Base-by-base conservation (phyloP, 371 early-diverging fungal species). In the Gilbertella persicaria region DNA sequence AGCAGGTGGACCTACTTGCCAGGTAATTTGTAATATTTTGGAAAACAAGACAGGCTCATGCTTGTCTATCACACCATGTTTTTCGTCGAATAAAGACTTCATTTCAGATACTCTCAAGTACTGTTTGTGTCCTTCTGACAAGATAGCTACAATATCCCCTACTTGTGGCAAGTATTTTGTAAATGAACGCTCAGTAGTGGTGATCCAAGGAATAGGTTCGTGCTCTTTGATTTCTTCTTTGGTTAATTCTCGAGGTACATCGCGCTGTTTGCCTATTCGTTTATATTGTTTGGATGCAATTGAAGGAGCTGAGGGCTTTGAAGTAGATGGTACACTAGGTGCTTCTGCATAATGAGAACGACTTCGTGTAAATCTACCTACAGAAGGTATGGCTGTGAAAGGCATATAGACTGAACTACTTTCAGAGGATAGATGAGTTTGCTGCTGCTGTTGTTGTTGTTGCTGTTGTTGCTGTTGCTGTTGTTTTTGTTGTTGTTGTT, bases 101-200 rank as follows among this genome's bases (percentile, higher is more conserved):
- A 85, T 62, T 14, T 69, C 63, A 0, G 86, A 82, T 40, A 69
- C 61, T 13, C 67, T 68, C 69, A 85, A 68, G 45, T 86, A 90
- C 46, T 85, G 71, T 23, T 59, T 64, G 48, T 88, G 87, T 0
- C 90, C 90, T 50, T 90, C 83, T 6, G 73, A 58, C 45, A 87
- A 63, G 25, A 88, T 77, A 5, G 75, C 86, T 6, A 90, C 76
- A 45, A 62, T 55, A 44, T 90, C 90, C 26, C 80, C 83, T 2
- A 85, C 45, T 66, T 90, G 90, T 5, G 90, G 90, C 25, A 83
- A 72, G 42, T 90, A 90, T 21, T 88, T 88, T 0, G 80, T 69
- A 8, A 84, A 61, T 14, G 75, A 70, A 3, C 80, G 82, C n/a
- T 66, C 53, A 2, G 76, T 81, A 8, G 62, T 70, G 40, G 66